Percentiles rank a stretch among this genome's conserved stretches.
phyloP scores from a whole-genome alignment of 805 yeast genomes.

The Debaryomyces castellii region DNA sequence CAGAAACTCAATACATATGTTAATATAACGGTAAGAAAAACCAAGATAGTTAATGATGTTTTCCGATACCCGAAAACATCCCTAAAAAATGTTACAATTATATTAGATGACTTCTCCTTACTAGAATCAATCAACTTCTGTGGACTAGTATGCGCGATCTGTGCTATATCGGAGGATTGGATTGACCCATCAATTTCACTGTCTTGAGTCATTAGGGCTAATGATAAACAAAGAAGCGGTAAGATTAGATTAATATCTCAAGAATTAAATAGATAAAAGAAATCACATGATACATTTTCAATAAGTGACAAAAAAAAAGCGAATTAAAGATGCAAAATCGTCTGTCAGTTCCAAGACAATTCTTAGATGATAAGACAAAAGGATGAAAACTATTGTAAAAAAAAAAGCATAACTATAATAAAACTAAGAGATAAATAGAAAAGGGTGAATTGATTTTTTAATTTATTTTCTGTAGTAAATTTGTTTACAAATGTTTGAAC shows the following conservation, averaged over 20 bases:
- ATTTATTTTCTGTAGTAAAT: too few species aligned
- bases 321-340: too few species aligned
- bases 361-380: too few species aligned
- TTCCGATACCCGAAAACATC: slow-evolving; percentile 69
- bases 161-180: not conserved
- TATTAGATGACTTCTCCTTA: slow-evolving; percentile 8
- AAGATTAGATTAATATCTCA: not conserved
- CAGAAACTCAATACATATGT: slow-evolving; percentile 38
- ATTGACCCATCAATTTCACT: not conserved
- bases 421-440: too few species aligned
- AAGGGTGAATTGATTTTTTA: too few species aligned
- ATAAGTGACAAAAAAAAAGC: too few species aligned
- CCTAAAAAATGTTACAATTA: slow-evolving; percentile 33
- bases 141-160: not conserved
- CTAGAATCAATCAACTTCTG: not conserved
- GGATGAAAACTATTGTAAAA: too few species aligned
- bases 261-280: too few species aligned
- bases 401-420: too few species aligned
- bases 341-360: too few species aligned
- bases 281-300: too few species aligned
- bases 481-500: too few species aligned
- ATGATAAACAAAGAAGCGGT: not conserved
- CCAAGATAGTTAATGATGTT: slow-evolving; percentile 61
- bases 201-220: not conserved
- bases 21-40: slow-evolving; percentile 45